These are phyloP conservation scores for Heteromeles arbutifolia DNA, from an alignment of 306 rosid genomes.

Conservation along the genomic window DNA sequence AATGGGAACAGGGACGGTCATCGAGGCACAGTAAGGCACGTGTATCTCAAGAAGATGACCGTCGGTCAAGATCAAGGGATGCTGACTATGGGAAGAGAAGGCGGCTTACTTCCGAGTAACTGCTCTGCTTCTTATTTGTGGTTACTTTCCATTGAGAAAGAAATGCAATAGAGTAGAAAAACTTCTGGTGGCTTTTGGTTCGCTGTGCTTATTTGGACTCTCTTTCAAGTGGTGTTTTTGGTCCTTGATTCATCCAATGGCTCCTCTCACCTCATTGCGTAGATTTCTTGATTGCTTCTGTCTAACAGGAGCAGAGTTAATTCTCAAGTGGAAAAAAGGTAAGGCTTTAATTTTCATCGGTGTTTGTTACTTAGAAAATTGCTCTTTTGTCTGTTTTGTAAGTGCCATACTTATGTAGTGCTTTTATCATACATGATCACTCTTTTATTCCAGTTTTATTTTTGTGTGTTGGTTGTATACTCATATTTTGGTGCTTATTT, in stretches of 20 bases:
- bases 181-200: constrained; percentile 13
- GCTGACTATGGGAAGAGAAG: constrained; percentile 95
- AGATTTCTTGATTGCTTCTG: constrained; percentile 31
- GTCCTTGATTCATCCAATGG: constrained; percentile 41
- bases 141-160: constrained; percentile 22
- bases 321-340: constrained; percentile 36
- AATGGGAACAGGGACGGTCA: constrained; percentile 81
- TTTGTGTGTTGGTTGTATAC: background rate
- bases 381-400: background rate
- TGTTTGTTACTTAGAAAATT: background rate
- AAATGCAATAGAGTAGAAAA: constrained; percentile 18
- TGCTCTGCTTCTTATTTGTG: constrained; percentile 17
- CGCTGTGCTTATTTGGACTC: constrained; percentile 34
- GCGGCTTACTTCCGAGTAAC: constrained; percentile 75
- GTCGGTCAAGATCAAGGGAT: constrained; percentile 82
- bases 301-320: constrained; percentile 27
- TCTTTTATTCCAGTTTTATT: background rate
- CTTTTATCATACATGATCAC: background rate
- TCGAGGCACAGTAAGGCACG: constrained; percentile 79
- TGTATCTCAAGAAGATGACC: constrained; percentile 66
- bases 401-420: background rate
- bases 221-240: constrained; percentile 31
- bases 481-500: background rate
- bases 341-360: constrained; percentile 16
- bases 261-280: constrained; percentile 27